These are phyloP conservation scores for Claviceps sp. DNA, from an alignment of 2,329 filamentous ascomycete genomes.

Conservation along the genomic window DNA sequence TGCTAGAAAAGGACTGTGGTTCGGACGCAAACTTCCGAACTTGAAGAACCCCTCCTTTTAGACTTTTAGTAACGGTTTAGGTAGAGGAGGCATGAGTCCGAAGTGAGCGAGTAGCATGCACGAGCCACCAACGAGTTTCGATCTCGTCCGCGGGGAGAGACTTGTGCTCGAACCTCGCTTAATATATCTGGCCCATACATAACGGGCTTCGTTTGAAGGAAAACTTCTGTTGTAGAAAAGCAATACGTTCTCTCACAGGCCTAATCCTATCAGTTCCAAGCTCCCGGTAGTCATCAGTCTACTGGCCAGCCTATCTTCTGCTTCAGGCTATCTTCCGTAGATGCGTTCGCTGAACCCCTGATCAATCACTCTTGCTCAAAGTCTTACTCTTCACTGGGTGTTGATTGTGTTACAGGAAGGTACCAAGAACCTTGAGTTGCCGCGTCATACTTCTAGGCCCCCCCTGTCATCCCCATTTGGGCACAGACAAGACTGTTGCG, in stretches of 20 bases:
- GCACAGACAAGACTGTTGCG: neutral
- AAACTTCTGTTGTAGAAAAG: neutral
- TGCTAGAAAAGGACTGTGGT: neutral
- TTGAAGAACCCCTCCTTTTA: neutral
- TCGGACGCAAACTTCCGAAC: neutral
- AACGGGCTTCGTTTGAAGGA: no score
- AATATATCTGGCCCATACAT: neutral
- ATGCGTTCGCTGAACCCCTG: neutral
- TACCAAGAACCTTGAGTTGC: neutral
- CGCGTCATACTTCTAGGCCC: neutral
- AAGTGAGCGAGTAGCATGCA: neutral
- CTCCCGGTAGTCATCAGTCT: neutral
- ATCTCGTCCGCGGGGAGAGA: neutral
- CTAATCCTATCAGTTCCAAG: neutral
- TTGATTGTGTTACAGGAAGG: no score
- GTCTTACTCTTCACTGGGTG: no score
- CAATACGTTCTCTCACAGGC: neutral
- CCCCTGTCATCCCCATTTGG: neutral
- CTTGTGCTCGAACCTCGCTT: neutral
- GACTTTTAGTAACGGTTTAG: no score
- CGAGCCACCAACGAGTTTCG: neutral
- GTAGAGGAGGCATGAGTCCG: neutral
- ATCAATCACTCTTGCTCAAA: neutral
- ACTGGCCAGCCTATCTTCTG: neutral
- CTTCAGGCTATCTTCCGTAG: neutral